These are phyloP conservation scores for Chamaecyparis obtusa DNA, from an alignment of 75 land plant genomes.

Conservation along the genomic window DNA sequence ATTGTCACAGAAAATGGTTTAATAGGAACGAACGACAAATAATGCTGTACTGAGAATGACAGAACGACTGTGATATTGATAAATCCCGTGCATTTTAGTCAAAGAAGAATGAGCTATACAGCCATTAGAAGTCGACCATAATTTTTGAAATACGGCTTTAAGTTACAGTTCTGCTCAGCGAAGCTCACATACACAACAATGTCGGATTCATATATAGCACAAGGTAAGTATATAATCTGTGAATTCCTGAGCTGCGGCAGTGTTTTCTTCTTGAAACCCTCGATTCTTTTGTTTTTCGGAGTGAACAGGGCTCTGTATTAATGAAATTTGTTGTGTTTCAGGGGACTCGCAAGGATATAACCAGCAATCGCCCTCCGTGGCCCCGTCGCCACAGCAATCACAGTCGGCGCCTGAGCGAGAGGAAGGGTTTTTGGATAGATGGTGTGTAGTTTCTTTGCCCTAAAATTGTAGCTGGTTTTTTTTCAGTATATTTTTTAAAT, in stretches of 20 bases:
- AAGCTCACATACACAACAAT: background rate
- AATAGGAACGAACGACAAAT: too few relatives aligned
- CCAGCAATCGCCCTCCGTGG: conserved; percentile 26
- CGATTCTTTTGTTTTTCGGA: too few relatives aligned
- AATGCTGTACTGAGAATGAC: too few relatives aligned
- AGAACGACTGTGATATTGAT: too few relatives aligned
- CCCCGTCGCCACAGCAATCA: conserved; percentile 23
- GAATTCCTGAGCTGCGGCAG: too few relatives aligned
- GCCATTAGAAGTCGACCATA: too few relatives aligned
- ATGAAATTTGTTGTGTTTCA: background rate
- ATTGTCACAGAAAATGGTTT: too few relatives aligned
- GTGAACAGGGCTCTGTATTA: background rate
- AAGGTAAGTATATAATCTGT: too few relatives aligned
- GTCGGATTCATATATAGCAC: conserved; percentile 42
- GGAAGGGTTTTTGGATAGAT: conserved; percentile 27
- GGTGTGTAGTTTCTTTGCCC: conserved; percentile 13
- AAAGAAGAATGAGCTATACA: too few relatives aligned
- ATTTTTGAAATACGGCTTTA: background rate
- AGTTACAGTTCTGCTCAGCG: background rate
- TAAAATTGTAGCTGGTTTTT: background rate
- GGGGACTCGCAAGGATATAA: conserved; percentile 17
- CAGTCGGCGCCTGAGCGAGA: conserved; percentile 18
- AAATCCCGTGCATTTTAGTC: too few relatives aligned
- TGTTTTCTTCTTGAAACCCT: background rate
- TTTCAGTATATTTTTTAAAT: too few relatives aligned